Conservation (phyloP, 129 eudicot genomes). For the Lactuca sativa region DNA sequence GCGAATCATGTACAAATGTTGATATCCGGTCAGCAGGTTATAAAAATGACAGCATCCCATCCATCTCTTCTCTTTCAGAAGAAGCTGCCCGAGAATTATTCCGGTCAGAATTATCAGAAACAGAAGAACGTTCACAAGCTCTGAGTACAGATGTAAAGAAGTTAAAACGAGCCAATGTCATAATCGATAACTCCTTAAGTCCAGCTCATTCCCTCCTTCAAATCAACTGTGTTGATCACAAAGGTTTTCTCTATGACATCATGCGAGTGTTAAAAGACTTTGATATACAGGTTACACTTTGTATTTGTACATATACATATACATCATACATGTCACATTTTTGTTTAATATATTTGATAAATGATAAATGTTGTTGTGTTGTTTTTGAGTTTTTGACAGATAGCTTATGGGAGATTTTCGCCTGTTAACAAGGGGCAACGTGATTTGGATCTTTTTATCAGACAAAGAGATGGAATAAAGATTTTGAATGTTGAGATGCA, state of each 20-base stretch:
- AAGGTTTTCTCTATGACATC: constrained; percentile 88
- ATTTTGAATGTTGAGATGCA: constrained; percentile 53
- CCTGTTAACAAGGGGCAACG: constrained; percentile 56
- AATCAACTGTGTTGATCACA: constrained; percentile 78
- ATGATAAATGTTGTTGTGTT: neutral
- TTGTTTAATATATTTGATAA: neutral
- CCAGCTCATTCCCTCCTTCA: constrained; percentile 83
- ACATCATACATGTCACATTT: neutral
- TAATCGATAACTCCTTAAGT: constrained; percentile 68
- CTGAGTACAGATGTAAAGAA: constrained; percentile 63
- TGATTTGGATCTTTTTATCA: constrained; percentile 59
- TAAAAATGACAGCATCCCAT: constrained; percentile 41
- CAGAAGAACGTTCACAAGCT: constrained; percentile 63
- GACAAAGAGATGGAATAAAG: constrained; percentile 59
- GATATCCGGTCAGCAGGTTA: constrained; percentile 59
- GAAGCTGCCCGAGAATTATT: constrained; percentile 67
- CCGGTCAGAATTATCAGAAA: constrained; percentile 50
- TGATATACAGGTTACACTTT: constrained; percentile 44
- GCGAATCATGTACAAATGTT: constrained; percentile 61
- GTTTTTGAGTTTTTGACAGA: constrained; percentile 29
- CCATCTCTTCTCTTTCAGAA: constrained; percentile 55
- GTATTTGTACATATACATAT: neutral
- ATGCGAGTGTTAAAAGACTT: constrained; percentile 74
- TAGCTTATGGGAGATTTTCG: constrained; percentile 64
- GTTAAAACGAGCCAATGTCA: constrained; percentile 56